Percentiles rank a stretch among this genome's conserved stretches.
These are phyloP conservation scores for Combretum micranthum DNA, from an alignment of 345 rosid species.

Conservation along the genomic window DNA sequence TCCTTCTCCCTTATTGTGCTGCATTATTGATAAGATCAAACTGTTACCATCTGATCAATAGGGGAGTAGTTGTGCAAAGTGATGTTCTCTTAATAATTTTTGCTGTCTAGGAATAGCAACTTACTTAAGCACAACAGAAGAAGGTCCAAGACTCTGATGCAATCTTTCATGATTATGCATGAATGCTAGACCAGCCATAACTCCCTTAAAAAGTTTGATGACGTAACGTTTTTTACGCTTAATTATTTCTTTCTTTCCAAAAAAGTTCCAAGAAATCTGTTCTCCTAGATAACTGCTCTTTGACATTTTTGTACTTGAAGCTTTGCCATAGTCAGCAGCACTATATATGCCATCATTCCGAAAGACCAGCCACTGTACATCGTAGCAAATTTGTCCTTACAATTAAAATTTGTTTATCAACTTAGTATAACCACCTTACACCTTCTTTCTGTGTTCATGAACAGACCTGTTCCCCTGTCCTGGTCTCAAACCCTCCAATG, in stretches of 20 bases:
- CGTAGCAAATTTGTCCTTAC: neutral
- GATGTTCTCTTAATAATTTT: too few relatives aligned
- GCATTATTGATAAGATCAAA: conserved; percentile 7
- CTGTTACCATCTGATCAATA: neutral
- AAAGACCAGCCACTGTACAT: conserved; percentile 84
- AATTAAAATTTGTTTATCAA: neutral
- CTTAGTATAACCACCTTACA: neutral
- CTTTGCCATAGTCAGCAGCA: conserved; percentile 77
- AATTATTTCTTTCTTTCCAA: conserved; percentile 40
- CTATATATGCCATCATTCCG: conserved; percentile 75
- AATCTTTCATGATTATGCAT: conserved; percentile 82
- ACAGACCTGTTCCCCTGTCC: conserved; percentile 84
- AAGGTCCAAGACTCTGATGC: conserved; percentile 97
- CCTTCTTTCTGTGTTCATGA: conserved; percentile 7
- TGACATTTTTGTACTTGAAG: conserved; percentile 55
- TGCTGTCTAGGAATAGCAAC: conserved; percentile 2
- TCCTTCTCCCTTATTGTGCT: conserved; percentile 78
- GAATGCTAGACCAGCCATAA: conserved; percentile 72
- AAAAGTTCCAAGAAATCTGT: conserved; percentile 51
- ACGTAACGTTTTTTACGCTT: conserved; percentile 53
- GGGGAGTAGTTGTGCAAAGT: neutral
- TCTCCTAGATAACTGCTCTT: conserved; percentile 25
- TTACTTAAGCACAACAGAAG: conserved; percentile 88
- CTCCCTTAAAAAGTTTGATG: conserved; percentile 59
- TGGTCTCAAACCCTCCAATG: conserved; percentile 88